Base-by-base conservation (phyloP, 2,329 filamentous ascomycete species). In the Aureobasidium zeae region DNA sequence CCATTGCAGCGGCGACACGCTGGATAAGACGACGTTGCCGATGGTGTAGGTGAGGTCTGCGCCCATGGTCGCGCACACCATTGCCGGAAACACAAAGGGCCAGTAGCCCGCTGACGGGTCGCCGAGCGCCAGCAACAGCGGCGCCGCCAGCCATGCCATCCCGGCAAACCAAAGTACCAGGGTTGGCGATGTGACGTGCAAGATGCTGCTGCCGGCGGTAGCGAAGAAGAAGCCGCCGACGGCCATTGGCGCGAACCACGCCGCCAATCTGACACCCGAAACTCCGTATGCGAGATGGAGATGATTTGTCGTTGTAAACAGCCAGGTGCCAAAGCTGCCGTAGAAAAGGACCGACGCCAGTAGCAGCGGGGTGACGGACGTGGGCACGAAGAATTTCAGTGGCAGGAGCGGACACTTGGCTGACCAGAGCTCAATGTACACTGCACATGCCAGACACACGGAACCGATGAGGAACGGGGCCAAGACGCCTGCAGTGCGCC, bases 21-120 rank as follows among this genome's bases (percentile, higher is more conserved):
- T 46, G 2, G 57, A 56, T 11, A 62, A 46, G 47, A 59, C 60
- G 19, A 62, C 54, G 16, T 53, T 51, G 12, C 55, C 55, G 3
- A 63, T 49, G n/a, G 56, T 61, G 53, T 56, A 61, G 0, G 60
- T 63, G 5, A 62, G 45, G 45, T 63, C 60, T 42, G 60, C 55
- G 21, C 60, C 60, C 6, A 61, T 46, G 1, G 60, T 61, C 3
- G 55, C 56, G 47, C 57, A 61, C 2, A 63, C 32, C 59, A 62
- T 61, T 5, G 60, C 59, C 9, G 60, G 60, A 46, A 63, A 53
- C 11, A 60, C 55, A 37, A 55, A 57, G 0, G 54, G 48, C 60
- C 60, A 63, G 51, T 62, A 63, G 25, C 53, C 49, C 20, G 60
- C 37, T 1, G 56, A 57, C 5, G 53, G 29, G 1, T 58, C 54